phyloP scores from a whole-genome alignment of 805 yeast genomes.

The Yarrowia sp. region DNA sequence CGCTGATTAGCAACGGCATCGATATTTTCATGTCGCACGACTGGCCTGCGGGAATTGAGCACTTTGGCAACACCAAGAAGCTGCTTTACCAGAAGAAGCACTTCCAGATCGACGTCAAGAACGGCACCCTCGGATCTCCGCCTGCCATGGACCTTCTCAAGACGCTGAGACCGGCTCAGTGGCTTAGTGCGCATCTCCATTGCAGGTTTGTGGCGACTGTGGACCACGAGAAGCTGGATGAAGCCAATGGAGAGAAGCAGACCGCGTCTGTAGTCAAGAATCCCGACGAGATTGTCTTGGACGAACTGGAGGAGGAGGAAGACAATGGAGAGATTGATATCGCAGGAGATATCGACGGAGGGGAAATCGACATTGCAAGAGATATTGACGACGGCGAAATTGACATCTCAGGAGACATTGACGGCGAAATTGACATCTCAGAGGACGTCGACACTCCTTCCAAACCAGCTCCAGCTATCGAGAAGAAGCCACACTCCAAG shows the following conservation, averaged over 20 bases:
- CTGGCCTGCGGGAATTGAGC: conserved; percentile 84
- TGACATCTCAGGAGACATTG: no score
- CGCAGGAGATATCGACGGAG: neutral
- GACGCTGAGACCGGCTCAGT: conserved; percentile 58
- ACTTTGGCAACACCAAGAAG: conserved; percentile 54
- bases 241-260: neutral
- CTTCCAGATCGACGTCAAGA: conserved; percentile 61
- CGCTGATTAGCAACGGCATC: conserved; percentile 39
- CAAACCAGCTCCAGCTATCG: neutral
- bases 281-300: conserved; percentile 32
- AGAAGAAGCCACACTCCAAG: conserved; percentile 39
- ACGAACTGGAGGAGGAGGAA: conserved; percentile 27
- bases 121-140: conserved; percentile 69
- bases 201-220: conserved; percentile 63
- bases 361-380: neutral
- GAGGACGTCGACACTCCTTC: neutral
- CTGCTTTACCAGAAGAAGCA: conserved; percentile 62
- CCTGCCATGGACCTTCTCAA: conserved; percentile 55
- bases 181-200: conserved; percentile 93
- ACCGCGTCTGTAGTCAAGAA: conserved; percentile 23
- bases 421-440: neutral
- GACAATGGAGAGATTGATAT: neutral
- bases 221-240: neutral
- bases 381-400: neutral
- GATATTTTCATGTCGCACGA: conserved; percentile 80